These are phyloP conservation scores for Plasmodium berghei DNA, from an alignment of 169 alveolate genomes.

Conservation along the genomic window DNA sequence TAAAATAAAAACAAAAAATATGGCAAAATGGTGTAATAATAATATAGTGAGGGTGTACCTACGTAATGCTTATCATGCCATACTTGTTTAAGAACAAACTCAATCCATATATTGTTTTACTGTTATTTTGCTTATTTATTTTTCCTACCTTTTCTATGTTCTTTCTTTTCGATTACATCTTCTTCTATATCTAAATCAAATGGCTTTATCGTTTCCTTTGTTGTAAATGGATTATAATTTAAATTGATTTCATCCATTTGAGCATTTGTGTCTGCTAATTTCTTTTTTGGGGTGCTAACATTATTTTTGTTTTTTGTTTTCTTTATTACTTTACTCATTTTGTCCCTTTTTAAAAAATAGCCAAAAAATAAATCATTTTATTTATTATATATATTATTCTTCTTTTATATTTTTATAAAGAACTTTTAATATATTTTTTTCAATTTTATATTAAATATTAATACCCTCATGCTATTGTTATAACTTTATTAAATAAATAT, in stretches of 20 bases:
- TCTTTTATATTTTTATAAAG: neutral
- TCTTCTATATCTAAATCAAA: constrained; percentile 27
- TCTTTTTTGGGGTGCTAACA: constrained; percentile 5
- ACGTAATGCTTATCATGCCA: no score
- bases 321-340: constrained; percentile 23
- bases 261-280: neutral
- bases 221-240: constrained; percentile 30
- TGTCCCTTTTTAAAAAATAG: neutral
- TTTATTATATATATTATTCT: neutral
- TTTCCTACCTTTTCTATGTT: constrained; percentile 8
- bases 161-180: constrained; percentile 5
- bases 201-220: constrained; percentile 23
- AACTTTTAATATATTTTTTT: no score
- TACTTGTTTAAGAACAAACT: no score
- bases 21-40: no score
- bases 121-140: neutral
- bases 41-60: no score
- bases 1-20: neutral
- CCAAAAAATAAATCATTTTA: no score
- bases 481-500: no score
- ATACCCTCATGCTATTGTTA: no score
- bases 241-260: neutral
- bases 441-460: no score
- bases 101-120: no score
- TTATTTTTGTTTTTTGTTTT: constrained; percentile 4